Conservation (phyloP, 495 filamentous ascomycete genomes). For the Mycothermus thermophilus region DNA sequence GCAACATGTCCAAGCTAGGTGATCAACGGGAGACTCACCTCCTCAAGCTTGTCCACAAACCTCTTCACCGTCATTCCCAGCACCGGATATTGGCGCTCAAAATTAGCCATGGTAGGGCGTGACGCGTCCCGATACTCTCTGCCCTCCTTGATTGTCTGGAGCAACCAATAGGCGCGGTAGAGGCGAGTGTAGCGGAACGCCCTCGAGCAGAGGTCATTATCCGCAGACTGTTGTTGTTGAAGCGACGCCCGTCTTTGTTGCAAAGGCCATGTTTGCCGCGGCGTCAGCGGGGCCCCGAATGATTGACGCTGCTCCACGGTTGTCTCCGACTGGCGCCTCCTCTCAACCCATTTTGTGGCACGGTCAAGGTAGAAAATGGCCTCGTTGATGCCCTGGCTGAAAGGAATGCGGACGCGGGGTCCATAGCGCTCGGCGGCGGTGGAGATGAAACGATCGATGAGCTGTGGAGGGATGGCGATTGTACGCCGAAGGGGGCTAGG, state of each 20-base stretch:
- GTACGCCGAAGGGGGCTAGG: neutral
- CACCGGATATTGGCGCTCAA: conserved; percentile 3
- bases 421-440: neutral
- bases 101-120: neutral
- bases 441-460: neutral
- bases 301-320: too few relatives aligned
- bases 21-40: neutral
- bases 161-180: conserved; percentile 8
- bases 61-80: conserved; percentile 10
- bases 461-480: neutral
- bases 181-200: too few relatives aligned
- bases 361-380: conserved; percentile 9
- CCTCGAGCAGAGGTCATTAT: too few relatives aligned
- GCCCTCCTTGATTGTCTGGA: conserved; percentile 2
- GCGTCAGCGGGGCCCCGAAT: neutral
- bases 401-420: neutral
- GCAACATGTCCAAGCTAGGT: too few relatives aligned
- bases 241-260: too few relatives aligned
- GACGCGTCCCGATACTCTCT: conserved; percentile 5
- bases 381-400: conserved; percentile 6
- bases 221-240: too few relatives aligned
- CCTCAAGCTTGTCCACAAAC: conserved; percentile 1
- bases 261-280: conserved; percentile 2
- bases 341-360: conserved; percentile 5
- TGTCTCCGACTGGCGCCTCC: too few relatives aligned